These are phyloP conservation scores for Nicotiana attenuata DNA, from an alignment of 257 asterid genomes.

Conservation along the genomic window DNA sequence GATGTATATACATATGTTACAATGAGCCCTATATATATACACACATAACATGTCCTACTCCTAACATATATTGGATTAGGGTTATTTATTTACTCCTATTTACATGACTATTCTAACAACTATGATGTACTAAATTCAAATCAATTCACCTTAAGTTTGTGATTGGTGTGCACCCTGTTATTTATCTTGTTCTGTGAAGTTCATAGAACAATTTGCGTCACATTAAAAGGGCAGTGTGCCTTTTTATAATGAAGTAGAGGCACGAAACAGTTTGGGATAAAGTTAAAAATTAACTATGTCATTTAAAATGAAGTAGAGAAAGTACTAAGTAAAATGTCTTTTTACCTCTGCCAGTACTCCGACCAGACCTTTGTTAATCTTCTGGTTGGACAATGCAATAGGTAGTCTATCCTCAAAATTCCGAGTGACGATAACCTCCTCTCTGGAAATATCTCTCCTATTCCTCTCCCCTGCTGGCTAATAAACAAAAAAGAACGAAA, in stretches of 20 bases:
- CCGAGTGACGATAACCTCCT: neutral
- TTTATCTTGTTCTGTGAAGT: neutral
- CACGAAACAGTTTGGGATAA: neutral
- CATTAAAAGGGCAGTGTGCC: neutral
- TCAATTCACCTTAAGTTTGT: neutral
- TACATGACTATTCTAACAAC: too few species aligned
- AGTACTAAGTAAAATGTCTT: neutral
- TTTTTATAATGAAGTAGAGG: neutral
- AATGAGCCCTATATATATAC: too few species aligned
- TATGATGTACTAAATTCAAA: neutral
- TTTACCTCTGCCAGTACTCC: neutral
- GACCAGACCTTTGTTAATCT: neutral
- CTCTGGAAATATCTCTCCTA: neutral
- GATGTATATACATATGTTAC: too few species aligned
- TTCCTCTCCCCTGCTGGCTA: neutral
- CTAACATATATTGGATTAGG: too few species aligned
- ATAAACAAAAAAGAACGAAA: neutral
- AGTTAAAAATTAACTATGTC: neutral
- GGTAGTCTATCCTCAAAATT: neutral
- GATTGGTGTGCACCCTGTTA: neutral
- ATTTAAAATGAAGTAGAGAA: neutral
- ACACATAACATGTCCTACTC: too few species aligned
- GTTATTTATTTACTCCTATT: too few species aligned
- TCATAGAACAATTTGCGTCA: neutral
- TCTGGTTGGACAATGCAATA: neutral